Conservation (phyloP, 257 asterid species). For the Nicotiana otophora region DNA sequence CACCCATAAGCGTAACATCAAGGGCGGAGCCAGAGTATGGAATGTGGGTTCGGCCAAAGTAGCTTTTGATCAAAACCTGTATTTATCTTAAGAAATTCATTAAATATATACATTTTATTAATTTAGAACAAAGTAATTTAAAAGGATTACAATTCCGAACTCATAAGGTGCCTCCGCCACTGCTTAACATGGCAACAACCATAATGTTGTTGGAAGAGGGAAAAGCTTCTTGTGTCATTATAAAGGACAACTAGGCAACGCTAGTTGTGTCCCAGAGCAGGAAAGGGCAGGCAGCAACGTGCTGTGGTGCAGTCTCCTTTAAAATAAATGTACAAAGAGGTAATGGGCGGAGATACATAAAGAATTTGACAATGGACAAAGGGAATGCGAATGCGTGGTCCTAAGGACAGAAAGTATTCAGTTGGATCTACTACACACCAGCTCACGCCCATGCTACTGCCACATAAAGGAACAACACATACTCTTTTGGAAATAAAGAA, state of each 20-base stretch:
- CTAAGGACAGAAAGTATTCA: not conserved
- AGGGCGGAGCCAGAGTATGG: too few species aligned
- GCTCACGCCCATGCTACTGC: not conserved
- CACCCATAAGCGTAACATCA: too few species aligned
- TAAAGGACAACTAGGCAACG: not conserved
- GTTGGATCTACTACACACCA: not conserved
- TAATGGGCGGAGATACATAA: not conserved
- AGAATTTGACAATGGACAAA: not conserved
- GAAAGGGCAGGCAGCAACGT: not conserved
- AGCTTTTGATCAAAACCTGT: too few species aligned
- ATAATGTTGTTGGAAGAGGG: not conserved
- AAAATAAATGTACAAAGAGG: not conserved
- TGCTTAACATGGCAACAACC: not conserved
- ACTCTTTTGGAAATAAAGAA: not conserved
- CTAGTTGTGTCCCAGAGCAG: not conserved
- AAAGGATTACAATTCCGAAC: too few species aligned
- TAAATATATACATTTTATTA: too few species aligned
- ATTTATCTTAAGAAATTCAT: too few species aligned
- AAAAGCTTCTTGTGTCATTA: not conserved
- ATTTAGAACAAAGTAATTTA: too few species aligned
- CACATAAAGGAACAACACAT: not conserved
- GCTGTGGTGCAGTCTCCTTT: not conserved
- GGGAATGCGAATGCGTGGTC: slow-evolving; percentile 8
- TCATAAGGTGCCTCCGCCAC: too few species aligned
- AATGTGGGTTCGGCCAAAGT: too few species aligned